A percentile compares a stretch with the other conserved stretches of the same genome.
Evolutionary conservation across 2,329 filamentous ascomycete species (phyloP).

Genomic region (Emmonsiellopsis sp.): DNA sequence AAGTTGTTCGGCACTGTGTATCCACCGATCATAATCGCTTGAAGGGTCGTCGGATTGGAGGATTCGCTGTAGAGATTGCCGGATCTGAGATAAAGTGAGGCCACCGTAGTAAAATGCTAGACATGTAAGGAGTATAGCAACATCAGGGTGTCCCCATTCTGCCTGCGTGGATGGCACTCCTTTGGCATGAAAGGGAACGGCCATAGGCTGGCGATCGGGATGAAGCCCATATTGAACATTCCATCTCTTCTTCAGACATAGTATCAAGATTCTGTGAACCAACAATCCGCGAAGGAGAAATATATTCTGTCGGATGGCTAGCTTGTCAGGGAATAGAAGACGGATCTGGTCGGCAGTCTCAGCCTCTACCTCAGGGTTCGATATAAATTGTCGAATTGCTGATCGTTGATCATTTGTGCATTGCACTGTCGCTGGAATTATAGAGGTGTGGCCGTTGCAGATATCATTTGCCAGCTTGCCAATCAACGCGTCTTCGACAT

Average conservation of each 20-base stretch:
- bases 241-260: conserved; percentile 53
- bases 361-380: conserved; percentile 19
- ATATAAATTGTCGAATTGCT: conserved; percentile 38
- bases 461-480: conserved; percentile 25
- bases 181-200: conserved; percentile 53
- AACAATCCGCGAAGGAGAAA: conserved; percentile 39
- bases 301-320: too few relatives aligned
- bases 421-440: conserved; percentile 36
- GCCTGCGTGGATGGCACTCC: conserved; percentile 46
- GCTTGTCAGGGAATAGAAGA: conserved; percentile 6
- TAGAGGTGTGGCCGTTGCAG: conserved; percentile 34
- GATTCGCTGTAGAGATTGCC: too few relatives aligned
- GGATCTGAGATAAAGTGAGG: conserved; percentile 20
- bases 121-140: conserved; percentile 46
- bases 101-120: conserved; percentile 51
- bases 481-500: conserved; percentile 25
- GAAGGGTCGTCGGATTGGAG: conserved; percentile 42
- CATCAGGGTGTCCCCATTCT: conserved; percentile 55
- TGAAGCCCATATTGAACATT: conserved; percentile 56
- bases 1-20: conserved; percentile 22
- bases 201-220: conserved; percentile 34
- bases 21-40: conserved; percentile 36
- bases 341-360: conserved; percentile 25
- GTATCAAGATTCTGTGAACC: conserved; percentile 44
- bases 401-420: conserved; percentile 16